Evolutionary conservation across 208 protist genomes (phyloP), one percentile per base, ranked within the genome.

Genomic region (Leishmania braziliensis): DNA sequence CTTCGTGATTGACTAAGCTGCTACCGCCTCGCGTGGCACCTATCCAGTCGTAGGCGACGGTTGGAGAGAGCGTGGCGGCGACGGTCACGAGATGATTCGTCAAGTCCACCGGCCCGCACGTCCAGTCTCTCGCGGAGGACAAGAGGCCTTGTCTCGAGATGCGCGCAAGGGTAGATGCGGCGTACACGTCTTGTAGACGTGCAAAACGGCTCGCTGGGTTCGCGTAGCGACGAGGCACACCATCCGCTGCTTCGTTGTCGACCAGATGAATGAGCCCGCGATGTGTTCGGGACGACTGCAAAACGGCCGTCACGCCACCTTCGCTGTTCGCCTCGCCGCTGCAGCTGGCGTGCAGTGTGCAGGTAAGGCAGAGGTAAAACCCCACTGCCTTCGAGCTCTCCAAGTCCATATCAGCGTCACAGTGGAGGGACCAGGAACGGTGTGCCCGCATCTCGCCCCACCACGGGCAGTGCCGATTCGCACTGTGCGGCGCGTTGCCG

Each of bases 21-120:
- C 72, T 74, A 2, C 36, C 69, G 70, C 72, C 51, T 23, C 78
- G 78, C 5, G 72, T 60, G 6, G 18, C 23, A 20, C 66, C 82
- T 14, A 82, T 63, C 82, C 77, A 86, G 65, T 86, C 72, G 78
- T 76, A 53, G 36, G 82, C 82, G 23, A 86, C 39, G 39, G 82
- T 66, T 5, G 78, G 74, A 2, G 82, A 82, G 16, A 86, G 58
- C n/a, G 48, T 26, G 1, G 82, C 77, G 14, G 73, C 82, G 29
- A 56, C 48, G 62, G 23, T 33, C 33, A 86, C 36, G 10, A 86
- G 75, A 1, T 76, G 48, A 0, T 29, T 26, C 20, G 72, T 63
- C 26, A 71, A 43, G 16, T 60, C 36, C 39, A 82, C 43, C 16
- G 82, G 82, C 1, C 62, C 43, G 23, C 65, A 3, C 33, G 20